phyloP scores from a whole-genome alignment of 2,329 filamentous ascomycete species.

The Hypoxylon rubiginosum region DNA sequence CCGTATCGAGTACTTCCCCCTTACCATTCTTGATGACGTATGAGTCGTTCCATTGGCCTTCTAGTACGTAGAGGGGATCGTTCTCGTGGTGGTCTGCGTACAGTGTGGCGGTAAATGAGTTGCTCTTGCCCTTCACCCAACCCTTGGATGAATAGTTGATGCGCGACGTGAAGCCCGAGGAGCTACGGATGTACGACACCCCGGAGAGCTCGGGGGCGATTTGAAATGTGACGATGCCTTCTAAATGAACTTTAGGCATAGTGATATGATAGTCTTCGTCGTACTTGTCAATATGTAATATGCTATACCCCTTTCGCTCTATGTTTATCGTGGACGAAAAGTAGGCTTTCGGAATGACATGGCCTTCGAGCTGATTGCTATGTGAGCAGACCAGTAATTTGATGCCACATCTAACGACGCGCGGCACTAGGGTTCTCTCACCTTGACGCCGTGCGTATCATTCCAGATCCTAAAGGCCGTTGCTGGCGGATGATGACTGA shows the following conservation, averaged over 20 bases:
- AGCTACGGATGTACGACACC: conserved; percentile 86
- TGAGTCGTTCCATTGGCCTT: conserved; percentile 90
- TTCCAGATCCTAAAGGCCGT: conserved; percentile 96
- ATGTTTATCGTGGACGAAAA: conserved; percentile 95
- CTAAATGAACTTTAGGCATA: conserved; percentile 90
- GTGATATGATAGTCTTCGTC: conserved; percentile 81
- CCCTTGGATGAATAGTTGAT: conserved; percentile 95
- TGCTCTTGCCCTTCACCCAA: conserved; percentile 97
- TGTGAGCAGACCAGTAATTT: conserved; percentile 7
- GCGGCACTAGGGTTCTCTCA: conserved; percentile 20
- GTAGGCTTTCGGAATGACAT: conserved; percentile 96
- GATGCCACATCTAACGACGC: background rate
- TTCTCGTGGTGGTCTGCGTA: conserved; percentile 79
- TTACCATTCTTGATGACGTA: conserved; percentile 81
- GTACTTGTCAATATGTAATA: conserved; percentile 72
- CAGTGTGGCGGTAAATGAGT: conserved; percentile 82
- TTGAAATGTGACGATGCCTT: conserved; percentile 86
- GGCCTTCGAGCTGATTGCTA: conserved; percentile 74
- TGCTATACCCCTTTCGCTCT: conserved; percentile 92
- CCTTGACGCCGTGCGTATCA: conserved; percentile 78
- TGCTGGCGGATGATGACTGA: conserved; percentile 92
- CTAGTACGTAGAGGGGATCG: conserved; percentile 81
- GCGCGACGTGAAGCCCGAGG: conserved; percentile 86
- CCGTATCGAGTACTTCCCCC: conserved; percentile 69
- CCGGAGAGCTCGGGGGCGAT: conserved; percentile 94